Conservation (phyloP, 768 basidiomycete genomes). For the Lentinula sp. region DNA sequence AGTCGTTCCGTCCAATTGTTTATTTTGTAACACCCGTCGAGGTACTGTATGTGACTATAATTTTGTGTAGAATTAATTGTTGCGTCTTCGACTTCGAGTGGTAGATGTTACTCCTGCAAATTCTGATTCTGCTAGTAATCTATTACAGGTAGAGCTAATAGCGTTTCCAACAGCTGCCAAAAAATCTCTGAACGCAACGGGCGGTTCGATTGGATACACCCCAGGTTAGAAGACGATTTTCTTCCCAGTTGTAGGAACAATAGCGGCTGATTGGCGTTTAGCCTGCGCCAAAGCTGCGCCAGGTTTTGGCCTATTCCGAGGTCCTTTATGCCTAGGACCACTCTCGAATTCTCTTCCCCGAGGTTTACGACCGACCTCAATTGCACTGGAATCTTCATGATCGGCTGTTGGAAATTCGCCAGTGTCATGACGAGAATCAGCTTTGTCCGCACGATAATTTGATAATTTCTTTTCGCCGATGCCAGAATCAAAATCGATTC, state of each 20-base stretch:
- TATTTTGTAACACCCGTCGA: too few relatives aligned
- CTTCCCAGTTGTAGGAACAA: constrained; percentile 47
- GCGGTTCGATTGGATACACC: too few relatives aligned
- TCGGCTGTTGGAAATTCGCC: neutral
- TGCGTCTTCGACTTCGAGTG: too few relatives aligned
- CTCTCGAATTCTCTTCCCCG: neutral
- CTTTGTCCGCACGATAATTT: neutral
- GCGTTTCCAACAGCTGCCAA: too few relatives aligned
- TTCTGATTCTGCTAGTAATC: too few relatives aligned
- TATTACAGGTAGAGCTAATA: too few relatives aligned
- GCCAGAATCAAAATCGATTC: neutral
- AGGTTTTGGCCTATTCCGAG: constrained; percentile 54
- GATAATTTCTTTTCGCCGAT: neutral
- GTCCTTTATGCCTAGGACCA: constrained; percentile 20
- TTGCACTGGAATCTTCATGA: neutral
- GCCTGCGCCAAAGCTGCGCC: constrained; percentile 78
- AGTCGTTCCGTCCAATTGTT: too few relatives aligned
- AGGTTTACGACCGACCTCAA: neutral
- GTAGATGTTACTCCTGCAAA: too few relatives aligned
- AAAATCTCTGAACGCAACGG: too few relatives aligned
- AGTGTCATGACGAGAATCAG: neutral
- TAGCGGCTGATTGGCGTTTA: constrained; percentile 69
- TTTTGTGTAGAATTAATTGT: too few relatives aligned
- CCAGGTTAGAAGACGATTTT: constrained; percentile 57
- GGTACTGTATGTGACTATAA: too few relatives aligned